Evolutionary conservation across 208 protist species (phyloP), one percentile per base, ranked within the genome.

Genomic region (Wallacemonas collosoma): DNA sequence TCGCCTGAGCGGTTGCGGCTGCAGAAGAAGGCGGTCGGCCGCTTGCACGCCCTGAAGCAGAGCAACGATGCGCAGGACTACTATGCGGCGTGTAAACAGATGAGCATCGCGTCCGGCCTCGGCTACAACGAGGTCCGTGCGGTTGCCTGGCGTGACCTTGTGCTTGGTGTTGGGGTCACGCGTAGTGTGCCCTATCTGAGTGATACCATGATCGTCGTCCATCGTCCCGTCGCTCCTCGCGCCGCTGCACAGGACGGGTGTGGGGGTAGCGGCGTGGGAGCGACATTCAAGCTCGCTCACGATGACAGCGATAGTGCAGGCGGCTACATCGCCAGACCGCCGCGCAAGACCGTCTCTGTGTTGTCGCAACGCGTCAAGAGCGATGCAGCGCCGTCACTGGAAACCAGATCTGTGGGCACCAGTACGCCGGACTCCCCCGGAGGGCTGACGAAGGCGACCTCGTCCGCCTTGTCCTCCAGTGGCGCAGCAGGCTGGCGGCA

Each of bases 101-200:
- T 80, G 54, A 87, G 84, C 58, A 57, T 74, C 12, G 71, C 61
- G n/a, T 65, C 73, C 6, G 75, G 84, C 0, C 71, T 94, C 51
- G 61, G 43, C 57, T 76, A 73, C 50, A 76, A 87, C 63, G 62
- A 53, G n/a, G 74, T 89, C 41, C 83, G 89, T 2, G 72, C 82
- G 26, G 65, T 76, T 15, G 82, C 89, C 26, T 94, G 89, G 89
- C 73, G 76, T 9, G 74, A 86, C 44, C 41, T 91, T 15, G 72
- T 87, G 5, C 45, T 94, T 1, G 86, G 84, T 9, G 17, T 72
- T 9, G 51, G 70, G 11, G 54, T 50, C 26, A 17, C 53, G 44
- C 54, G 44, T 39, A 60, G 43, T 3, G 81, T 90, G 61, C 85
- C 85, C 4, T 67, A 74, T 43, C 78, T 90, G 15, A 72, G 73